Base-by-base conservation (phyloP, 768 basidiomycete species). In the Panaeolus cyanescens region DNA sequence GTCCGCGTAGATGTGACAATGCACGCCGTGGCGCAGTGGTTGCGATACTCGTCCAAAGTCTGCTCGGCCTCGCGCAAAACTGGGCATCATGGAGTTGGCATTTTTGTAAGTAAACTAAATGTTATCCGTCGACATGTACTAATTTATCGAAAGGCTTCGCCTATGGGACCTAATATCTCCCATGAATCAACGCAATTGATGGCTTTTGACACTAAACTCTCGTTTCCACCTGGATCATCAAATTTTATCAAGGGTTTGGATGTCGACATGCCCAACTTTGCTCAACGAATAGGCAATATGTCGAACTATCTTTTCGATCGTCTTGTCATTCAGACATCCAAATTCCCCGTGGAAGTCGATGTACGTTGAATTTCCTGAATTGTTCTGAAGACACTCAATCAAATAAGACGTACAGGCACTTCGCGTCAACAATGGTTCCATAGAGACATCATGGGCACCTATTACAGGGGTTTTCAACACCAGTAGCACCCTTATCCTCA, bases 381-480 rank as follows among this genome's bases (percentile, higher is more conserved):
- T 32, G 4, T 45, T n/a, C n/a, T n/a, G n/a, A n/a, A 15, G 17
- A 22, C 15, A 25, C 22, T 40, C n/a, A 33, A 37, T 4, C 22
- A 25, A 19, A 53, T 32, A 32, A 33, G 54, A 36, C 32, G 32
- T 34, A 10, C 34, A 79, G 79, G 72, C 75, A 1, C 37, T 81
- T 12, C 65, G 64, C 19, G 73, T 76, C 0, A 60, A 58, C 17
- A 66, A 70, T 22, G 75, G 68, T 8, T 60, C 55, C 1, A 54
- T 79, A 5, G 56, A 63, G 22, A 82, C 81, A 1, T 64, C 74
- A 5, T 86, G 84, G 54, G 78, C 77, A n/a, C 66, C 64, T 7
- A 83, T 89, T 32, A 61, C 62, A 2, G 87, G 87, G 9, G 66
- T 63, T 32, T 85, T 83, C 72, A 76, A 77, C 20, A 67, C 71